These are phyloP conservation scores for Pittosporum tobira DNA, from an alignment of 129 eudicot species.

Conservation along the genomic window DNA sequence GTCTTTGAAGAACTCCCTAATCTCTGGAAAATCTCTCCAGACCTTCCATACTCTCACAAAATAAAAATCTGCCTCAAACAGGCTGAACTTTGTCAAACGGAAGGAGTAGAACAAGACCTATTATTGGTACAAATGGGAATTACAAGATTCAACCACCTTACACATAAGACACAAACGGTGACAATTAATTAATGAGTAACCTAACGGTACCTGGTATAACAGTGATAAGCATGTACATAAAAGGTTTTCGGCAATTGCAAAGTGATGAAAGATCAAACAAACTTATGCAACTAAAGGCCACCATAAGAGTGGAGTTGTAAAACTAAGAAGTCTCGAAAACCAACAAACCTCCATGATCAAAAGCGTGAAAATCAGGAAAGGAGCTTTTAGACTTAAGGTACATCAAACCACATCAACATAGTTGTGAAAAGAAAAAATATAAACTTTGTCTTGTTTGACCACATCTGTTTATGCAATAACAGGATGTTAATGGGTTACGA, in stretches of 20 bases:
- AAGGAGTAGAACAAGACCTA: background rate
- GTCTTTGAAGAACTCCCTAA: no score
- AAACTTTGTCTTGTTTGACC: background rate
- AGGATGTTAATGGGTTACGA: background rate
- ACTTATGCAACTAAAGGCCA: no score
- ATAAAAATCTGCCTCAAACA: no score
- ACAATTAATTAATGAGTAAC: background rate
- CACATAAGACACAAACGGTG: background rate
- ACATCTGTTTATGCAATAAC: no score
- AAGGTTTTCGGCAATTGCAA: background rate
- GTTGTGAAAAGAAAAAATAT: no score
- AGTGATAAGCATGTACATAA: background rate
- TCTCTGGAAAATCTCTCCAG: no score
- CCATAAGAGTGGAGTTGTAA: background rate
- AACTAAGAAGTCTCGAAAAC: background rate
- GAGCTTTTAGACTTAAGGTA: no score
- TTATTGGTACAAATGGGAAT: background rate
- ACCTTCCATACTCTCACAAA: no score
- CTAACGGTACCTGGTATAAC: background rate
- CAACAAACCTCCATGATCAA: background rate
- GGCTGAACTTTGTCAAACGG: no score
- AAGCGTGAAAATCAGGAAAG: background rate
- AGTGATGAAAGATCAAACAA: background rate
- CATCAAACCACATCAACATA: no score
- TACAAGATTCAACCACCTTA: background rate